Conservation (phyloP, 345 rosid genomes). For the Populus euphratica region DNA sequence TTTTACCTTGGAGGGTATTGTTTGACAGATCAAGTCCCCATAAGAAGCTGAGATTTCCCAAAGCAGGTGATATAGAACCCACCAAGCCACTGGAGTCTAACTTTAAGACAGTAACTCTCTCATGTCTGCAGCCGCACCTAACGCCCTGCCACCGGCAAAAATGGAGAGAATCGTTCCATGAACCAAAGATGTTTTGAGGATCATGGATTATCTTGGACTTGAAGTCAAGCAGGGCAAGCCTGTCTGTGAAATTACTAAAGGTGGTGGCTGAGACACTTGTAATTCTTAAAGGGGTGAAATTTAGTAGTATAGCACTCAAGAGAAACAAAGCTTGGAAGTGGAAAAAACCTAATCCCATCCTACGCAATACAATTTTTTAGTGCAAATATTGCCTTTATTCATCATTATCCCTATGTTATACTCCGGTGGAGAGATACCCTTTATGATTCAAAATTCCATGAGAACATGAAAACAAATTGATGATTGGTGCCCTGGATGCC, state of each 20-base stretch:
- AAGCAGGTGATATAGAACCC: background rate
- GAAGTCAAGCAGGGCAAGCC: background rate
- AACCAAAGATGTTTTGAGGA: background rate
- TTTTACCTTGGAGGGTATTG: background rate
- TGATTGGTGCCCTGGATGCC: no score
- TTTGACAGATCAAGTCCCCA: background rate
- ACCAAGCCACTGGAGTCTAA: background rate
- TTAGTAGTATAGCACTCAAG: background rate
- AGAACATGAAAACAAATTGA: no score
- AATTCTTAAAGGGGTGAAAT: background rate
- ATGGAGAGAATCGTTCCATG: slow-evolving; percentile 5
- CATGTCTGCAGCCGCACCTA: background rate
- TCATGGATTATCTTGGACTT: background rate
- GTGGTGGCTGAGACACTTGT: background rate
- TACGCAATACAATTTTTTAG: background rate
- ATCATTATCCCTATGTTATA: no score
- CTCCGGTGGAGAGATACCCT: no score
- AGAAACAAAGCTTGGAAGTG: background rate
- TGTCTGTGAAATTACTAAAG: background rate
- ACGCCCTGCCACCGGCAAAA: background rate
- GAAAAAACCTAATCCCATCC: background rate
- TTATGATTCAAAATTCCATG: no score
- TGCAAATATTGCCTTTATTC: no score
- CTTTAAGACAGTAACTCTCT: background rate
- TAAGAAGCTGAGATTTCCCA: background rate